Base-by-base conservation (phyloP, 2,329 filamentous ascomycete species). In the Monosporascus sp. region DNA sequence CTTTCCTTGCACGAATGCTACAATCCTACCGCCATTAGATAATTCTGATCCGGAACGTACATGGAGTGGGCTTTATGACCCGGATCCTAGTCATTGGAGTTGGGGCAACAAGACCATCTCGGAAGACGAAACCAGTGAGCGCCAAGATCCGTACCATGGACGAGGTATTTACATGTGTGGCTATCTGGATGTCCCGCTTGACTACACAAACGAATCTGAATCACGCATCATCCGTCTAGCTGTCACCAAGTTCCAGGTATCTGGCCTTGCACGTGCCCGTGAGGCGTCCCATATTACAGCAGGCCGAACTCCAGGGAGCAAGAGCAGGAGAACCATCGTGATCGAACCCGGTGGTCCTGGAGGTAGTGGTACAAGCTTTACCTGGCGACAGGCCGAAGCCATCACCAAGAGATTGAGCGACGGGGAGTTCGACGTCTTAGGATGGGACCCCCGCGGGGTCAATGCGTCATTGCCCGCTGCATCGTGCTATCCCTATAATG, bases 391-490 rank as follows among this genome's bases (percentile, higher is more conserved):
- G 0, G 71, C 67, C 3, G 70, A 77, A 52, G 51, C 56, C 0
- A 54, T 76, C 37, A 71, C 73, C 3, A 60, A 70, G 52, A 71
- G 74, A 3, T 62, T 80, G 14, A 76, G 75, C 52, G 70, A 70
- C 34, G 68, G 72, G 22, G 61, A 66, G 22, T 76, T 72, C 22
- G 77, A 80, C 54, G 73, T 80, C 6, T 62, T 82, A 16, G 76
- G 77, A n/a, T 81, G 76, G 73, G 79, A 82, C 50, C 78, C 78
- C n/a, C 73, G 79, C 3, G 78, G 78, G 2, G 76, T 81, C 51
- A 80, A 80, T 58, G 62, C 67, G 1, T 75, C 77, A 1, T 71
- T 71, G 7, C 79, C 79, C 0, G 62, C 71, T 4, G 61, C 76
- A 2, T 64, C 74, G 2, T 81, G 78, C 64, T 80, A 73, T 49